Base-by-base conservation (phyloP, 306 rosid genomes). In the Inga oerstediana region DNA sequence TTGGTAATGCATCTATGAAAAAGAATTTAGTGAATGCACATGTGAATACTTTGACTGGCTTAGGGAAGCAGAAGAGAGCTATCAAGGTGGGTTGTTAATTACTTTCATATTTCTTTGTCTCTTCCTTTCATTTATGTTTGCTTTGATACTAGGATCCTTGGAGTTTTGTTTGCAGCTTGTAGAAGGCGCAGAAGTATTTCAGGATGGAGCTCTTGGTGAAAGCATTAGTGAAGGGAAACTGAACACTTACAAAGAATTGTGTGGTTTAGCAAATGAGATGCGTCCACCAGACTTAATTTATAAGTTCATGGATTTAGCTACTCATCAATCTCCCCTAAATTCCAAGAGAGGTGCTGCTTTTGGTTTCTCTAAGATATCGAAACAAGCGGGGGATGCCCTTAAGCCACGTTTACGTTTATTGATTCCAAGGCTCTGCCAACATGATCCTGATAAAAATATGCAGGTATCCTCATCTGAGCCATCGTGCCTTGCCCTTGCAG, bases 261-360 rank as follows among this genome's bases (percentile, higher is more conserved):
- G 98, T 91, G 94, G 88, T 80, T 91, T 95, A 73, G 99, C 99
- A 24, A 93, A 91, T 88, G 99, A 95, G 89, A 95, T 95, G 99
- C 98, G 98, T 46, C 98, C 92, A 79, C 99, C 99, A 8, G 98
- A 95, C 89, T 91, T 95, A 66, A 95, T 95, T 75, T 95, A 93
- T 84, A 93, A 93, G 90, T 95, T 95, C 89, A 93, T 95, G 27
- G 99, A 95, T 91, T 88, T 95, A 85, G 98, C 99, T 86, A 95
- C 93, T 89, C 85, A 95, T 86, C 99, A 95, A 86, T 89, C 93
- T 80, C 89, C 99, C 81, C 78, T 95, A 59, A 88, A 91, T 85
- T 95, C 98, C 2, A 92, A 95, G 87, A 91, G 98, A 84, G 99
- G 98, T 90, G 99, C 99, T 77, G 98, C 99, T 74, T 95, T 95